Evolutionary conservation across 2,329 filamentous ascomycete genomes (phyloP).

Genomic region (Cordyceps militaris): DNA sequence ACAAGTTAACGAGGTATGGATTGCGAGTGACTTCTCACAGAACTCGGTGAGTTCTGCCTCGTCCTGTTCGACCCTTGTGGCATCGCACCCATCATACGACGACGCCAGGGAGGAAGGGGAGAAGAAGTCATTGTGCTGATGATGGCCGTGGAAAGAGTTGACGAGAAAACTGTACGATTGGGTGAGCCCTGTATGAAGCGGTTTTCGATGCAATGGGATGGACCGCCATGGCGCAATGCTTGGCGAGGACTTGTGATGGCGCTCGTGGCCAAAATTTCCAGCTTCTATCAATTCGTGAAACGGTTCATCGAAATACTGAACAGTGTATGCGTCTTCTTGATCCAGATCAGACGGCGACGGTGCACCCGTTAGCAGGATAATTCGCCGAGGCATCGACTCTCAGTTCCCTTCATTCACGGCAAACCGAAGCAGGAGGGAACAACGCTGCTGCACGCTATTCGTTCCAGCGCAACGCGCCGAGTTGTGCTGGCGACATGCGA

Average conservation of each 20-base stretch:
- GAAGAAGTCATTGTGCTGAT: slow-evolving; percentile 35
- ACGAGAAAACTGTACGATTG: slow-evolving; percentile 35
- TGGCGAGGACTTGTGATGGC: slow-evolving; percentile 22
- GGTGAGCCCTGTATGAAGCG: slow-evolving; percentile 46
- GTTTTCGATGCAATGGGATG: slow-evolving; percentile 40
- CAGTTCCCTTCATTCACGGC: not conserved
- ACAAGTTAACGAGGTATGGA: slow-evolving; percentile 59
- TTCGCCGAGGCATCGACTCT: slow-evolving; percentile 15
- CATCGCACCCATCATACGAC: not conserved
- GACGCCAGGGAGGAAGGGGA: slow-evolving; percentile 26
- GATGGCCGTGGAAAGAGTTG: slow-evolving; percentile 21
- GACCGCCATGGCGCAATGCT: slow-evolving; percentile 45
- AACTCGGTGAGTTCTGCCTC: slow-evolving; percentile 52
- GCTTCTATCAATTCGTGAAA: not conserved
- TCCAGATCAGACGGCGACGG: slow-evolving; percentile 49
- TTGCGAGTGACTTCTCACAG: slow-evolving; percentile 68
- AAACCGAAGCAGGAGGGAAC: not conserved
- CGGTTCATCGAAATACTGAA: slow-evolving; percentile 2
- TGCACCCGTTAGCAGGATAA: slow-evolving; percentile 44
- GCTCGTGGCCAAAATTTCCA: too few species aligned
- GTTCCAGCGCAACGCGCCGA: not conserved
- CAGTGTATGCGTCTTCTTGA: slow-evolving; percentile 36
- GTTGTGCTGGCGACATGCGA: not conserved
- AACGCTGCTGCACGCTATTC: not conserved
- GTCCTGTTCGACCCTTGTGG: slow-evolving; percentile 23